A percentile compares a stretch with the other conserved stretches of the same genome.
Conservation (phyloP, 1,284 basidiomycete species). For the Moesziomyces sp. region DNA sequence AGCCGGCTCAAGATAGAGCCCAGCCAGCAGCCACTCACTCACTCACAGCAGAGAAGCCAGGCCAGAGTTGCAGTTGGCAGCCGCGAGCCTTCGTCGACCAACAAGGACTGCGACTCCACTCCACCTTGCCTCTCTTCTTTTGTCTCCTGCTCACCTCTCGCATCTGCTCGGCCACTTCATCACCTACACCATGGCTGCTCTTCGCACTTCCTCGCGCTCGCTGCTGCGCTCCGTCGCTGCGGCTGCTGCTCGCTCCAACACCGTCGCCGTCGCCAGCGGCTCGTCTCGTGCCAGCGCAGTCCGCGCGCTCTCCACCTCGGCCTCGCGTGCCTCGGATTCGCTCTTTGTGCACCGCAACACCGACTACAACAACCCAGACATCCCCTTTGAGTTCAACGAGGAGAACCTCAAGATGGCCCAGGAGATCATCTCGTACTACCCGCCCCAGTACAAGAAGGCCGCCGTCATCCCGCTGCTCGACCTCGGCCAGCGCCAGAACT, state of each 20-base stretch:
- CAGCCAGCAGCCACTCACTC: too few relatives aligned
- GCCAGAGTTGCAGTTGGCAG: too few relatives aligned
- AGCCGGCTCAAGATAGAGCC: too few relatives aligned
- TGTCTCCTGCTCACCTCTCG: conserved; percentile 1
- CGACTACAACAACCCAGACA: conserved; percentile 78
- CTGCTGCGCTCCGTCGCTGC: conserved; percentile 41
- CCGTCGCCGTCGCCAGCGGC: conserved; percentile 30
- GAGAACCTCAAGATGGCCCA: conserved; percentile 86
- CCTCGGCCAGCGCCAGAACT: conserved; percentile 95
- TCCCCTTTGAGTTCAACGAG: conserved; percentile 85
- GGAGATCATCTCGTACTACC: conserved; percentile 91
- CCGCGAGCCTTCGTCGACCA: too few relatives aligned
- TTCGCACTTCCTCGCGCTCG: conserved; percentile 46
- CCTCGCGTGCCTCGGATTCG: conserved; percentile 55
- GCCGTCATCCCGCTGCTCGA: conserved; percentile 97
- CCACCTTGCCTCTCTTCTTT: conserved; percentile 2
- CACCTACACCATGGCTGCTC: conserved; percentile 35
- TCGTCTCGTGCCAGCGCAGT: conserved; percentile 21
- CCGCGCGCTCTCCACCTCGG: conserved; percentile 49
- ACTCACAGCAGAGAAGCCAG: too few relatives aligned
- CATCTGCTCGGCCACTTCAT: too few relatives aligned
- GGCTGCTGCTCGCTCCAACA: conserved; percentile 27
- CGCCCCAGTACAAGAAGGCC: conserved; percentile 92
- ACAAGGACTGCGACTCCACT: neutral
- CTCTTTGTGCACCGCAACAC: conserved; percentile 82